These are phyloP conservation scores for Coniella lustricola DNA, from an alignment of 2,329 filamentous ascomycete genomes.

Conservation along the genomic window DNA sequence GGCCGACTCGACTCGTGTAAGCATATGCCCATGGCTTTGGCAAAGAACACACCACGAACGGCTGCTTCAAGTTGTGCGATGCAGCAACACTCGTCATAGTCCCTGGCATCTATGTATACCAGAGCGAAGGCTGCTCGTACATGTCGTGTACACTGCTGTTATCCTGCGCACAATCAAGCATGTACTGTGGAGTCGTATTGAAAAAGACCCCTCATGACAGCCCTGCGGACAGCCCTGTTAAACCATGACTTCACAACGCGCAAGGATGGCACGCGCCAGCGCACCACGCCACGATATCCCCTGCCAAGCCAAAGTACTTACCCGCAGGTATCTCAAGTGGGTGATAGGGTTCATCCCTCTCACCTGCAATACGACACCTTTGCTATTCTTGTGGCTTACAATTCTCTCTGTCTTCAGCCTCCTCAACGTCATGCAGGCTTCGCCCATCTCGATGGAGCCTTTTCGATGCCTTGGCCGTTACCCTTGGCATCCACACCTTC, in stretches of 20 bases:
- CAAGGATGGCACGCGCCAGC: conserved; percentile 6
- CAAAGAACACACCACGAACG: too few relatives aligned
- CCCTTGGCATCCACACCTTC: not conserved
- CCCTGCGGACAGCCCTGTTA: not conserved
- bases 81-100: conserved; percentile 10
- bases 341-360: not conserved
- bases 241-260: conserved; percentile 13
- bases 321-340: conserved; percentile 13
- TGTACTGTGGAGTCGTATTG: too few relatives aligned
- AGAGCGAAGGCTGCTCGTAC: conserved; percentile 6
- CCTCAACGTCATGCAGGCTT: conserved; percentile 12
- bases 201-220: not conserved
- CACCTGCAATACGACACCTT: not conserved
- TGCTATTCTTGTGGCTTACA: not conserved
- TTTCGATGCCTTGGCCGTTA: not conserved
- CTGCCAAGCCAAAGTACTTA: conserved; percentile 7
- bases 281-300: not conserved
- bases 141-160: too few relatives aligned
- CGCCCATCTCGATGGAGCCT: conserved; percentile 3
- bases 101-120: too few relatives aligned
- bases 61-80: too few relatives aligned
- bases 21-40: conserved; percentile 4
- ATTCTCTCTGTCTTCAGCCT: conserved; percentile 9
- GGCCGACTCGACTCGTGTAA: not conserved
- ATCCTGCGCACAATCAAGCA: too few relatives aligned